Percentiles rank a stretch among this genome's conserved stretches.
phyloP scores from a whole-genome alignment of 371 early-diverging fungal species.

The Sporodiniella umbellata region DNA sequence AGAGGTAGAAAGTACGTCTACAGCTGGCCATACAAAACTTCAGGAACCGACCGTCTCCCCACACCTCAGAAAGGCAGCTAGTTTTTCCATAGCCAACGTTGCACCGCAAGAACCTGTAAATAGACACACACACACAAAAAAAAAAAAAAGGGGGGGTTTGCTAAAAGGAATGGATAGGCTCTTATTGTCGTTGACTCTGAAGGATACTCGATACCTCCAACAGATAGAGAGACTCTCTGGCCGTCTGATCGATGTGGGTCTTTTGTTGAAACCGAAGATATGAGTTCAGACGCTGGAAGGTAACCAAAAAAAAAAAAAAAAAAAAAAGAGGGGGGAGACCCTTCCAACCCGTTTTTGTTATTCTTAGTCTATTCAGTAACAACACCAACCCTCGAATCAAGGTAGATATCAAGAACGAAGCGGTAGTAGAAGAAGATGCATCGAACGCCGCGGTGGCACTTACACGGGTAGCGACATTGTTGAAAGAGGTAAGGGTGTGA shows the following conservation, averaged over 20 bases:
- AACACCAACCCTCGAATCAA: slow-evolving; percentile 13
- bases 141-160: neutral
- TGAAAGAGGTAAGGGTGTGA: slow-evolving; percentile 14
- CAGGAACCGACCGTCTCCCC: neutral
- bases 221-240: slow-evolving; percentile 1
- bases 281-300: slow-evolving; percentile 19
- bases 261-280: slow-evolving; percentile 12
- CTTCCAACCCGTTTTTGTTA: neutral
- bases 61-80: neutral
- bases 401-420: slow-evolving; percentile 12
- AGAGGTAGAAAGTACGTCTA: slow-evolving; percentile 6
- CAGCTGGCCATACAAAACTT: neutral
- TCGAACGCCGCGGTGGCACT: slow-evolving; percentile 9
- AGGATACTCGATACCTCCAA: slow-evolving; percentile 18
- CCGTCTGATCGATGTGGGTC: slow-evolving; percentile 10
- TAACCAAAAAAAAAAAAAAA: neutral
- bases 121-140: no score
- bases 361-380: slow-evolving; percentile 2
- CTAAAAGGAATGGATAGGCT: neutral
- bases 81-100: slow-evolving; percentile 10
- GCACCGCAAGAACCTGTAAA: slow-evolving; percentile 11
- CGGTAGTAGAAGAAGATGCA: slow-evolving; percentile 7
- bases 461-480: slow-evolving; percentile 13
- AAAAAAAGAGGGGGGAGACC: neutral
- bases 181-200: slow-evolving; percentile 17